Base-by-base conservation (phyloP, 345 rosid genomes). In the Sonneratia caseolaris region DNA sequence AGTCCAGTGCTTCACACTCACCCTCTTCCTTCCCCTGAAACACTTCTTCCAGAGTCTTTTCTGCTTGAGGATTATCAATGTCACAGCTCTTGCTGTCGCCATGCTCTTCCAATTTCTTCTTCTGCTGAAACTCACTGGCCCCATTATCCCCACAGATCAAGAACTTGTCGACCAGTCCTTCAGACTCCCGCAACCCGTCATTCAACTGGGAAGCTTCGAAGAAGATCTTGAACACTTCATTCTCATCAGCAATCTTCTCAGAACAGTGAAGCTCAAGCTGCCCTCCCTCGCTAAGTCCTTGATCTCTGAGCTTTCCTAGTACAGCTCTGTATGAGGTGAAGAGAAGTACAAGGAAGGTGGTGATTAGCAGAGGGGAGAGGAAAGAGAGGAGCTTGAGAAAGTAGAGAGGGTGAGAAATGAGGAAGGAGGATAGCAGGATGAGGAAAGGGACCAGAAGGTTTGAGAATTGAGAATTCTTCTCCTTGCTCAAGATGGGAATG, bases 281-380 rank as follows among this genome's bases (percentile, higher is more conserved):
- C 27, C 21, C 70, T 68, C 11, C n/a, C 7, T 43, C 27, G 16
- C 19, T 80, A 64, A 19, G 76, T 27, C 19, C 80, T 57, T 74
- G 35, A 66, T 59, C 56, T 37, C 66, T 37, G 47, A n/a, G 9
- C 53, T 35, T 47, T 57, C 42, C 19, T 22, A 49, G 1, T 45
- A 69, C 42, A 47, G 61, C 36, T 9, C n/a, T 47, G 43, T 38
- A 78, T 76, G 68, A 69, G 51, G 89, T 82, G 16, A 89, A 80
- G 0, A 90, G 86, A 77, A 94, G 88, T 49, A 90, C 68, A 67
- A 94, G 91, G 55, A 88, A 79, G 24, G 98, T 88, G 61, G 97
- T 90, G 70, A 86, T 47, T 71, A 94, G 84, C 67, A 94, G 95
- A 67, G 98, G 98, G 51, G 93, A 90, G 22, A 94, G 91, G 59